phyloP scores from a whole-genome alignment of 1,284 basidiomycete species.

The Rugosomyces carneus region DNA sequence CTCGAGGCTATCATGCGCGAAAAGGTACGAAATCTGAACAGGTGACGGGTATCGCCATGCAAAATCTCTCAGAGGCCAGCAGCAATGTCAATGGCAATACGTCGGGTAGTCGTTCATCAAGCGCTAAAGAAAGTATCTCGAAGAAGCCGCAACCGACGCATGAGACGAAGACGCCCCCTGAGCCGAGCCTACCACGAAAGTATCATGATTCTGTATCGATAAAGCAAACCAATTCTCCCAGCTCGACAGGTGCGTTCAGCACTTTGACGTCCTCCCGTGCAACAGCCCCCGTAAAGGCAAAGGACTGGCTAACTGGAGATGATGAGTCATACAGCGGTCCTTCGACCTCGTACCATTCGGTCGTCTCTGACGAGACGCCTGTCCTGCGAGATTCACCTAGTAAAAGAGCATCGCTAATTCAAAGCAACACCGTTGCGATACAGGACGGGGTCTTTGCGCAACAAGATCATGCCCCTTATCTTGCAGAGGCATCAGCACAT shows the following conservation, averaged over 20 bases:
- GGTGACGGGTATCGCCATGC: conserved; percentile 50
- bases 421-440: conserved; percentile 42
- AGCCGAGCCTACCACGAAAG: conserved; percentile 33
- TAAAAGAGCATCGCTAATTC: conserved; percentile 62
- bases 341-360: conserved; percentile 12
- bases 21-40: conserved; percentile 43
- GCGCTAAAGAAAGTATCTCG: background rate
- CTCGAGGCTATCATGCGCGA: conserved; percentile 11
- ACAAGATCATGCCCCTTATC: conserved; percentile 26
- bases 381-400: conserved; percentile 61
- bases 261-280: conserved; percentile 7
- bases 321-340: conserved; percentile 38
- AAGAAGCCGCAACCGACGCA: background rate
- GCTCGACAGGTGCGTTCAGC: background rate
- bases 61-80: conserved; percentile 29
- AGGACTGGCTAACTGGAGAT: conserved; percentile 71
- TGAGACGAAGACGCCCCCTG: conserved; percentile 13
- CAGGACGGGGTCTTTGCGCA: conserved; percentile 44
- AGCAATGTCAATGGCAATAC: background rate
- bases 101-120: background rate
- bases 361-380: conserved; percentile 27
- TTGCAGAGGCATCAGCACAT: conserved; percentile 16
- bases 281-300: conserved; percentile 15
- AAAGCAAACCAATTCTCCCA: conserved; percentile 19
- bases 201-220: conserved; percentile 37